phyloP scores from a whole-genome alignment of 208 protist species.

The Angomonas deanei region DNA sequence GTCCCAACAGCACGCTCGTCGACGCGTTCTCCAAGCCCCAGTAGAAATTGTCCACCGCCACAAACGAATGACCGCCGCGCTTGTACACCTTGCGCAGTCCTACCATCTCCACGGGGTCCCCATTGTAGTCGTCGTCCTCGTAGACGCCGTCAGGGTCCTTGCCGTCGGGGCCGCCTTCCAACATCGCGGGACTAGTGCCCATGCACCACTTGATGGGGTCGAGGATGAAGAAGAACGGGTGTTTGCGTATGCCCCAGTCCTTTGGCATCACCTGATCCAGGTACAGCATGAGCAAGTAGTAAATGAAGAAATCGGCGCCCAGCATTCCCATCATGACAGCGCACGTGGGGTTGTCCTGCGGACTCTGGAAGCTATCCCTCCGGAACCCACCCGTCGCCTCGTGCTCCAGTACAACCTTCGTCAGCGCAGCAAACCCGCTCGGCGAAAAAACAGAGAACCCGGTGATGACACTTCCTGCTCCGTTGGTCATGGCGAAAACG shows the following conservation, averaged over 20 bases:
- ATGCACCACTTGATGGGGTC: constrained; percentile 38
- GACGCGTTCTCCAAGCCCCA: constrained; percentile 39
- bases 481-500: constrained; percentile 44
- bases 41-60: constrained; percentile 58
- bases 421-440: constrained; percentile 36
- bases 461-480: constrained; percentile 10
- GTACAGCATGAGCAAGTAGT: constrained; percentile 64
- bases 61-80: constrained; percentile 23
- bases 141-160: constrained; percentile 18
- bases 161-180: no score
- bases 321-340: constrained; percentile 22
- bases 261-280: constrained; percentile 66
- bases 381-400: constrained; percentile 30
- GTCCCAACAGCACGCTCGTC: constrained; percentile 55
- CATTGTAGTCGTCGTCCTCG: constrained; percentile 15
- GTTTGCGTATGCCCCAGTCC: constrained; percentile 43
- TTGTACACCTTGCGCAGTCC: constrained; percentile 32
- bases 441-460: constrained; percentile 46
- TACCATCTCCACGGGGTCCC: constrained; percentile 16
- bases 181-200: constrained; percentile 22
- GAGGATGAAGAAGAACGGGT: constrained; percentile 63
- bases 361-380: constrained; percentile 6
- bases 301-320: constrained; percentile 48
- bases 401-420: constrained; percentile 44
- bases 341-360: constrained; percentile 3